Evolutionary conservation across 2,329 filamentous ascomycete species (phyloP).

Genomic region (Coniosporium tulheliwenetii): DNA sequence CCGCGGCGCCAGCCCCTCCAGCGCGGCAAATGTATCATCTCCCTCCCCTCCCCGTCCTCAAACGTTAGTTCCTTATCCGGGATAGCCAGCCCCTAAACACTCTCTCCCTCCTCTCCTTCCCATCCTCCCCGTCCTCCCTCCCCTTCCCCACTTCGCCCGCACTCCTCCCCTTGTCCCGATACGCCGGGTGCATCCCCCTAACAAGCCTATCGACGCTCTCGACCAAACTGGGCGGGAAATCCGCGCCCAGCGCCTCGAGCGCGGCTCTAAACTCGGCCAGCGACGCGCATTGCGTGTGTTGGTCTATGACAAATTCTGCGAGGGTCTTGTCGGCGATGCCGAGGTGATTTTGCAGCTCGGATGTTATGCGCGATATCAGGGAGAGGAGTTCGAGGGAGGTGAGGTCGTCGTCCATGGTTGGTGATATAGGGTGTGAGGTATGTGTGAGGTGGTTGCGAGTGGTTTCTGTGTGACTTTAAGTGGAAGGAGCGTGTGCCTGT

Average conservation of each 20-base stretch:
- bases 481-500: no score
- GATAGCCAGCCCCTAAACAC: constrained; percentile 79
- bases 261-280: constrained; percentile 60
- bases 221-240: constrained; percentile 71
- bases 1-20: no score
- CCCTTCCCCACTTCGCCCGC: constrained; percentile 19
- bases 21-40: constrained; percentile 8
- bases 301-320: constrained; percentile 88
- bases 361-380: constrained; percentile 86
- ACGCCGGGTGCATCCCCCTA: constrained; percentile 77
- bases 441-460: no score
- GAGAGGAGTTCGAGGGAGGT: constrained; percentile 83
- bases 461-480: no score
- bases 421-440: no score
- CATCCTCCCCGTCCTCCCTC: constrained; percentile 20
- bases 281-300: constrained; percentile 60
- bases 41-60: constrained; percentile 29
- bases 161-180: constrained; percentile 43
- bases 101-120: constrained; percentile 56
- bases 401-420: constrained; percentile 48
- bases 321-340: constrained; percentile 87
- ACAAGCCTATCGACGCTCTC: constrained; percentile 86
- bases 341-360: constrained; percentile 86
- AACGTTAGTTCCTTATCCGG: constrained; percentile 55
- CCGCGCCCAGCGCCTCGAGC: constrained; percentile 62